Evolutionary conservation across 2,329 filamentous ascomycete genomes (phyloP).

Genomic region (Trichophyton rubrum): DNA sequence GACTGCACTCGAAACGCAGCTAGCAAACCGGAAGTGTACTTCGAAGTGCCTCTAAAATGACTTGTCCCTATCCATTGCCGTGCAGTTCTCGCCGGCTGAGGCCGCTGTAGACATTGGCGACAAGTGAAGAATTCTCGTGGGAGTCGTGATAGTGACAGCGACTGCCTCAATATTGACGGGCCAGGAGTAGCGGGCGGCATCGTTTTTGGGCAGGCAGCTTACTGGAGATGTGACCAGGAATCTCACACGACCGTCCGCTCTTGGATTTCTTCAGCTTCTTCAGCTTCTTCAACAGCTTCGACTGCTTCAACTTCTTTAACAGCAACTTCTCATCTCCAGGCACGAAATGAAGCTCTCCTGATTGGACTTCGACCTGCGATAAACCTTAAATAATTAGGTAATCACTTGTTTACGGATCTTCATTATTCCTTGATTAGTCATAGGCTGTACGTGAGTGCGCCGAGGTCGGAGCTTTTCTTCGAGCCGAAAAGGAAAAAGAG

Average conservation of each 20-base stretch:
- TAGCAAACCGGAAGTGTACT: slow-evolving; percentile 20
- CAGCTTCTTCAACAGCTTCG: not conserved
- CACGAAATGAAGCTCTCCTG: not conserved
- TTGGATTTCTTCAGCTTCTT: not conserved
- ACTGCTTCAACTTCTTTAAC: not conserved
- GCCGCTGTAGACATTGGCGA: slow-evolving; percentile 29
- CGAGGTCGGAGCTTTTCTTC: not conserved
- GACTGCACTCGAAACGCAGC: slow-evolving; percentile 10
- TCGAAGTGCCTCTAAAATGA: slow-evolving; percentile 19
- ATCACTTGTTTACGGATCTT: not conserved
- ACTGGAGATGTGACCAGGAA: not conserved
- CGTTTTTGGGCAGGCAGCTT: not conserved
- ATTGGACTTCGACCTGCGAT: not conserved
- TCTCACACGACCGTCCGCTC: not conserved
- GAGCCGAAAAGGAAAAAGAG: not conserved
- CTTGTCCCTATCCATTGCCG: slow-evolving; percentile 22
- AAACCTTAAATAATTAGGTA: not conserved
- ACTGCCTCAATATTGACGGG: slow-evolving; percentile 19
- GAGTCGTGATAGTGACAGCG: slow-evolving; percentile 20
- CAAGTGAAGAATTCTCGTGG: slow-evolving; percentile 31
- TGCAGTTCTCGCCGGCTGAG: slow-evolving; percentile 5
- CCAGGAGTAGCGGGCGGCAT: not conserved
- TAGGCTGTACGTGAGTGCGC: not conserved
- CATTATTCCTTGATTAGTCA: not conserved
- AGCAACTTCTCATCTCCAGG: not conserved